Evolutionary conservation across 73 alveolate genomes (phyloP).

Genomic region (Uronychia setigera): DNA sequence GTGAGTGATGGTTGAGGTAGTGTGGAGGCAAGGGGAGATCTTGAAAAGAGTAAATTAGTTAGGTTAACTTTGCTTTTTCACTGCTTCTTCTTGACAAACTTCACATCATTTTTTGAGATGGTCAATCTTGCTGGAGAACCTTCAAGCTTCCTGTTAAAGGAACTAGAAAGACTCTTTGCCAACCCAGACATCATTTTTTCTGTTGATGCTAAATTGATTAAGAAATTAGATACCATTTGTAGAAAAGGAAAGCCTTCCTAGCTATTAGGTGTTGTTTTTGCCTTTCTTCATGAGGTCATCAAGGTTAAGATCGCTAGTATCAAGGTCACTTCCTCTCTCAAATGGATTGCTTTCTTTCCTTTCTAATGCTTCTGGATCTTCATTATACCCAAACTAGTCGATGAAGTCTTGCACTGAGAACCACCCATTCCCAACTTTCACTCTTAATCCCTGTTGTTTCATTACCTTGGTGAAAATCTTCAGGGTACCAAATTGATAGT

Average conservation of each 20-base stretch:
- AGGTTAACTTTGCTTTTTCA: too few species aligned
- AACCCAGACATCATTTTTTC: too few species aligned
- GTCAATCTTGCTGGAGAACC: too few species aligned
- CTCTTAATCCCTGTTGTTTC: background rate
- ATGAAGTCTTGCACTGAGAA: background rate
- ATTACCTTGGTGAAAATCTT: background rate
- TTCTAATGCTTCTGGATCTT: background rate
- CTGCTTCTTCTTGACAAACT: too few species aligned
- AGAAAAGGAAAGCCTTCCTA: background rate
- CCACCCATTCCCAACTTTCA: background rate
- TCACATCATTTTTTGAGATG: too few species aligned
- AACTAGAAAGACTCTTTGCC: too few species aligned
- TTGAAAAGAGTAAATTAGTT: too few species aligned
- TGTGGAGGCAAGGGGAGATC: too few species aligned
- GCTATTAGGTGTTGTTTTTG: background rate
- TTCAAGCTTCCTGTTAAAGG: too few species aligned
- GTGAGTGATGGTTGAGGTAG: too few species aligned
- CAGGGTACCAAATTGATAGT: background rate
- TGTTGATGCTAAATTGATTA: too few species aligned
- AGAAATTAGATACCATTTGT: background rate
- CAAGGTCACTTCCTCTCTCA: background rate
- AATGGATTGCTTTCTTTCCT: background rate
- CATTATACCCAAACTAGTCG: background rate
- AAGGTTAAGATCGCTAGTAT: background rate
- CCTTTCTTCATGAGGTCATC: background rate